A percentile compares a stretch with the other conserved stretches of the same genome.
phyloP scores from a whole-genome alignment of 225 moss, liverwort and hornwort genomes.

The Takakia lepidozioides region DNA sequence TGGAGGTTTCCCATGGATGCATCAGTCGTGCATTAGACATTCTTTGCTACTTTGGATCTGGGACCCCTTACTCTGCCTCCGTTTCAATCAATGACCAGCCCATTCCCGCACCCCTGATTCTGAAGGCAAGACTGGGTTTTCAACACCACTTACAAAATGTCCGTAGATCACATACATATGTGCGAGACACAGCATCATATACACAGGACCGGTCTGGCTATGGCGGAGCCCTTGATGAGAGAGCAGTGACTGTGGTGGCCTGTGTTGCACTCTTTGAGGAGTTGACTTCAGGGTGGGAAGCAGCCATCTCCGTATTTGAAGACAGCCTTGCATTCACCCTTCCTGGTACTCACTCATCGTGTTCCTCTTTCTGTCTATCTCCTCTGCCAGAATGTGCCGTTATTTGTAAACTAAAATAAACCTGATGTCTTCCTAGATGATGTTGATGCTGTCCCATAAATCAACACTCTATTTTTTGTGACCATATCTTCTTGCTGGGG shows the following conservation, averaged over 20 bases:
- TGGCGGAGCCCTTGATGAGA: conserved; percentile 54
- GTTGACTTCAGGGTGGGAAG: conserved; percentile 72
- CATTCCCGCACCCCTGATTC: conserved; percentile 41
- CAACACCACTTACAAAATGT: conserved; percentile 73
- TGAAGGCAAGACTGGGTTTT: conserved; percentile 67
- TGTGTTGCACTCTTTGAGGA: conserved; percentile 86
- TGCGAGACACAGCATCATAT: conserved; percentile 19
- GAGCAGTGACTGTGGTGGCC: conserved; percentile 62
- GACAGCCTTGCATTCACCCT: conserved; percentile 86
- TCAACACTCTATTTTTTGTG: too few relatives aligned
- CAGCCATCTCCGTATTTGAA: conserved; percentile 68
- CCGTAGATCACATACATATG: conserved; percentile 33
- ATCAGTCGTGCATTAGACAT: conserved; percentile 58
- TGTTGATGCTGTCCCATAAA: too few relatives aligned
- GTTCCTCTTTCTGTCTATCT: too few relatives aligned
- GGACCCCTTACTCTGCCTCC: conserved; percentile 38
- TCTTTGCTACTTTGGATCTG: conserved; percentile 72
- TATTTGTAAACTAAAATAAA: too few relatives aligned
- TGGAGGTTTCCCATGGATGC: conserved; percentile 69
- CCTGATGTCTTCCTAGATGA: too few relatives aligned
- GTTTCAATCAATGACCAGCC: conserved; percentile 22
- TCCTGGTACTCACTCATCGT: conserved; percentile 36
- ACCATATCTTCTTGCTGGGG: too few relatives aligned
- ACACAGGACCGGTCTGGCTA: conserved; percentile 21
- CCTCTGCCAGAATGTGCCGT: too few relatives aligned